Base-by-base conservation (phyloP, 2,329 filamentous ascomycete genomes). In the Penicillium crustosum region DNA sequence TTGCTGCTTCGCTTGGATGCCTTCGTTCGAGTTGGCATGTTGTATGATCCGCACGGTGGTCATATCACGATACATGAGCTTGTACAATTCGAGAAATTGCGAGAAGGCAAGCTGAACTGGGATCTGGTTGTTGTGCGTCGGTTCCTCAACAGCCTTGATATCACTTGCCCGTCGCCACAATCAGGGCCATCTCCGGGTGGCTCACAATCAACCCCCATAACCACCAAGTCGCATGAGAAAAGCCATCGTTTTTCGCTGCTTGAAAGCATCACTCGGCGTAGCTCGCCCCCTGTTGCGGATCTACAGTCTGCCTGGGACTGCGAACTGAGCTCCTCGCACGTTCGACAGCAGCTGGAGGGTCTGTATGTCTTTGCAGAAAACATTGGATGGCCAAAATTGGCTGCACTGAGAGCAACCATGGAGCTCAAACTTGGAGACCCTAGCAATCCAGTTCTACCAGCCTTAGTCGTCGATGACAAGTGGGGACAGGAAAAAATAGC, bases 31-130 rank as follows among this genome's bases (percentile, higher is more conserved):
- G 58, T 74, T 10, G 75, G 70, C 13, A 73, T 82, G 31, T 66
- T 79, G 27, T 70, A 74, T 21, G 68, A 72, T 41, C 69, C 75
- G 1, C 69, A 72, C 8, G 70, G 74, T n/a, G 67, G 79, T 25
- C 66, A 70, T 35, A 68, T 83, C 42, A 78, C 75, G 2, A 65
- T 70, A 2, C 68, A 75, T 25, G 79, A 83, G 49, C 71, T 81
- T 15, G 68, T 75, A 21, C 72, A 76, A 7, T 80, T 83, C 52
- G 75, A 79, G 47, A 73, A 73, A 23, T 66, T 81, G 43, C 78
- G 79, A 55, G 79, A 76, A n/a, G 71, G 74, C 6, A 84, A 85
- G 63, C 73, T 81, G 5, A 78, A 83, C 52, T 85, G 83, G 83
- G 82, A 84, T 68, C 68, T 86, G 25, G 74, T 85, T 2, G 73